Percentiles rank a stretch among this genome's conserved stretches.
These are phyloP conservation scores for Diplodia intermedia DNA, from an alignment of 2,329 filamentous ascomycete genomes.

Conservation along the genomic window DNA sequence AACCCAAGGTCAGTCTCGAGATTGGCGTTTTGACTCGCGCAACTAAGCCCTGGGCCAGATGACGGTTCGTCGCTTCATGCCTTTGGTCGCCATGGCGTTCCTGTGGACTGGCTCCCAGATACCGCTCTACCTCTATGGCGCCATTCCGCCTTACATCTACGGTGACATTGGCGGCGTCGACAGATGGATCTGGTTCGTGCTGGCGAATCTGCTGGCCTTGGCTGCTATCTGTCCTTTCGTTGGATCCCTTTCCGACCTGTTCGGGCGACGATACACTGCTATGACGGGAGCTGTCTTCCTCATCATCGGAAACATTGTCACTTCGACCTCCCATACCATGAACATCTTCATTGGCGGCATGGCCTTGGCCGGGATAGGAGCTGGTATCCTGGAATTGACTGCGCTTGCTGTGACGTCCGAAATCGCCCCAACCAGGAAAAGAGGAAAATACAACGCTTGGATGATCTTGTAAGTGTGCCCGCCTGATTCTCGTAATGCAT, in stretches of 20 bases:
- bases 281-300: conserved; percentile 43
- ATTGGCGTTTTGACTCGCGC: background rate
- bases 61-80: conserved; percentile 46
- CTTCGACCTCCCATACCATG: conserved; percentile 42
- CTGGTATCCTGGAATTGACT: conserved; percentile 46
- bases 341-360: conserved; percentile 46
- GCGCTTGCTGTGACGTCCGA: conserved; percentile 41
- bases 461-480: conserved; percentile 20
- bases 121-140: conserved; percentile 54
- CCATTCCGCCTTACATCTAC: conserved; percentile 57
- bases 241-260: conserved; percentile 47
- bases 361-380: conserved; percentile 45
- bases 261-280: conserved; percentile 47
- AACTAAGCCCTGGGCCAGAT: background rate
- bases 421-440: conserved; percentile 27
- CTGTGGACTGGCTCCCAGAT: conserved; percentile 65
- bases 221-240: conserved; percentile 44
- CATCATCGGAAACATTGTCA: conserved; percentile 24
- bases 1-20: conserved; percentile 7
- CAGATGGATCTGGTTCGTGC: conserved; percentile 61
- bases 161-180: conserved; percentile 60
- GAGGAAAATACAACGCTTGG: conserved; percentile 30
- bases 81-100: conserved; percentile 63
- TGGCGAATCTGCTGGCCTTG: conserved; percentile 56
- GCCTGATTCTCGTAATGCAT: background rate